Conservation (phyloP, 768 basidiomycete species). For the Termitomyces sp. region DNA sequence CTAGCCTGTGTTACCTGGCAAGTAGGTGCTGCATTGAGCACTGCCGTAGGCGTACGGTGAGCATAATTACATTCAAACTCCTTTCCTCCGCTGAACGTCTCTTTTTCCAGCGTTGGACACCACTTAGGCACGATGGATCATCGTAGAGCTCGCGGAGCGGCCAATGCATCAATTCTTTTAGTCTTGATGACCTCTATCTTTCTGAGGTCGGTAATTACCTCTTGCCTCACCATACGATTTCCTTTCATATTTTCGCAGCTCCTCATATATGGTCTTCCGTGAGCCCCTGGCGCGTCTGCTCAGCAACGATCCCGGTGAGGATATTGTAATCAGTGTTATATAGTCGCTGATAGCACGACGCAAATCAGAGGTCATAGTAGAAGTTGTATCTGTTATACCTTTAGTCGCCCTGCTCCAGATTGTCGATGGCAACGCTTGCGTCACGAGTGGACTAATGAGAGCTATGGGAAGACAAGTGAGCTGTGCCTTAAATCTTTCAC, state of each 20-base stretch:
- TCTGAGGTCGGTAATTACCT: not conserved
- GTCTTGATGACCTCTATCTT: not conserved
- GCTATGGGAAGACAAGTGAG: slow-evolving; percentile 24
- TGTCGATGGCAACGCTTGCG: not conserved
- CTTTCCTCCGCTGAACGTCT: not conserved
- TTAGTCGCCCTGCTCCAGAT: no score
- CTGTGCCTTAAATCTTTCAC: slow-evolving; percentile 14
- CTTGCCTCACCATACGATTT: no score
- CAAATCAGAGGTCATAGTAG: not conserved
- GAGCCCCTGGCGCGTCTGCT: not conserved
- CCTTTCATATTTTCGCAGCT: not conserved
- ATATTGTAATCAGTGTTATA: not conserved
- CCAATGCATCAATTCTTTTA: not conserved
- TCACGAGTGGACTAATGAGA: not conserved
- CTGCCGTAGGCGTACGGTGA: slow-evolving; percentile 79
- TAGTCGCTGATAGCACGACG: not conserved
- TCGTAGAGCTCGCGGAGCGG: not conserved
- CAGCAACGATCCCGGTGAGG: not conserved
- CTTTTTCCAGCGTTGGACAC: slow-evolving; percentile 9
- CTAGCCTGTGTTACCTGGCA: slow-evolving; percentile 75
- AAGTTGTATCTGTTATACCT: not conserved
- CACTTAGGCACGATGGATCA: slow-evolving; percentile 4
- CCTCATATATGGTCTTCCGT: not conserved
- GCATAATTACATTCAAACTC: slow-evolving; percentile 10
- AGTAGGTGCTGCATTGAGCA: slow-evolving; percentile 71